Conservation (phyloP, 352 stramenopile species). For the Phytophthora lateralis region DNA sequence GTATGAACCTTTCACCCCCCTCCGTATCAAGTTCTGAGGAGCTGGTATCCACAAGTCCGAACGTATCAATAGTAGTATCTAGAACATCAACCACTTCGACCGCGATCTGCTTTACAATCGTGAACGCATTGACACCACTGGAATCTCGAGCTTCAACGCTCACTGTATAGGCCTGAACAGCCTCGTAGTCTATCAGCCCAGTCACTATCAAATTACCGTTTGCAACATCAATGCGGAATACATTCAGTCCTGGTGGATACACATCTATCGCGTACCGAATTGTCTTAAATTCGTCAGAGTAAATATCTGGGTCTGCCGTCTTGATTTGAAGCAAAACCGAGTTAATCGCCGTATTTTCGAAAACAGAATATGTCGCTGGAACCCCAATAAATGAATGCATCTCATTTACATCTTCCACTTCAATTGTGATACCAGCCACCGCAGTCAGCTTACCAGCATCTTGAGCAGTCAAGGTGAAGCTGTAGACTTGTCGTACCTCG, state of each 20-base stretch:
- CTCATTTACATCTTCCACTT: slow-evolving; percentile 63
- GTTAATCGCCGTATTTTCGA: slow-evolving; percentile 36
- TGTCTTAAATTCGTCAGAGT: slow-evolving; percentile 31
- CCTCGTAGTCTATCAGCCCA: slow-evolving; percentile 50
- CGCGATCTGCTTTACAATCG: slow-evolving; percentile 13
- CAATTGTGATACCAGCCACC: slow-evolving; percentile 29
- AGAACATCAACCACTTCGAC: slow-evolving; percentile 22
- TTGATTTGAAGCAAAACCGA: slow-evolving; percentile 38
- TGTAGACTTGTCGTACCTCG: slow-evolving; percentile 45
- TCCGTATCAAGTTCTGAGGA: slow-evolving; percentile 34
- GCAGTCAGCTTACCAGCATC: slow-evolving; percentile 37
- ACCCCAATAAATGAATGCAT: slow-evolving; percentile 43
- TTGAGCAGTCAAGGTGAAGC: slow-evolving; percentile 38
- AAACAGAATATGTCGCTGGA: slow-evolving; percentile 26
- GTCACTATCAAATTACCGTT: slow-evolving; percentile 42
- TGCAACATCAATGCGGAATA: slow-evolving; percentile 37
- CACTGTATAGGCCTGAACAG: slow-evolving; percentile 47
- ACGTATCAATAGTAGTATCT: slow-evolving; percentile 29
- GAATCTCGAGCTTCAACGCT: slow-evolving; percentile 43
- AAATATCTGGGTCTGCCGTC: slow-evolving; percentile 46
- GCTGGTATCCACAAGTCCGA: slow-evolving; percentile 8
- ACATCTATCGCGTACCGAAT: slow-evolving; percentile 46
- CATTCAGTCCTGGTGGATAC: slow-evolving; percentile 35
- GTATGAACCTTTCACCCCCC: slow-evolving; percentile 41
- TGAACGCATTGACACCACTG: slow-evolving; percentile 24